phyloP scores from a whole-genome alignment of 2,329 filamentous ascomycete genomes.

The Aspergillus sp. region DNA sequence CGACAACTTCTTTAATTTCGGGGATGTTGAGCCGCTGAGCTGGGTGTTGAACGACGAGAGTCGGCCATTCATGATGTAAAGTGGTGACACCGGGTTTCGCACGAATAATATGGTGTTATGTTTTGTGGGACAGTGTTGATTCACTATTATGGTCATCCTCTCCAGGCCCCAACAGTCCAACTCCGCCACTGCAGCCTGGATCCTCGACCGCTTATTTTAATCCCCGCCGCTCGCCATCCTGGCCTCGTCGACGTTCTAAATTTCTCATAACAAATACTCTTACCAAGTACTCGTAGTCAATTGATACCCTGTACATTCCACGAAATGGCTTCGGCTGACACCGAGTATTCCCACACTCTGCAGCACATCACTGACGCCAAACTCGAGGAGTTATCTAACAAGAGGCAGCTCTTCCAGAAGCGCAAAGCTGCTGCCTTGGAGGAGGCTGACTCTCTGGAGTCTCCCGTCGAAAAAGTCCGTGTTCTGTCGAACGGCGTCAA shows the following conservation, averaged over 20 bases:
- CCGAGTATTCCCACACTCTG: slow-evolving; percentile 12
- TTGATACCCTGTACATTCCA: no score
- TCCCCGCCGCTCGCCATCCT: no score
- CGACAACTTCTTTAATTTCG: slow-evolving; percentile 28
- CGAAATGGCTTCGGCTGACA: slow-evolving; percentile 2
- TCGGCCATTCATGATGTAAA: not conserved
- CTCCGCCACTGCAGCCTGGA: no score
- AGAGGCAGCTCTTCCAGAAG: slow-evolving; percentile 9
- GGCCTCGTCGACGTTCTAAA: no score
- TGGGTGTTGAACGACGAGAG: slow-evolving; percentile 18
- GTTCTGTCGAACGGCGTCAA: slow-evolving; percentile 11
- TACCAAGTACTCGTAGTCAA: no score
- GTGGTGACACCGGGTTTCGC: no score
- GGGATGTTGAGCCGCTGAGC: slow-evolving; percentile 17
- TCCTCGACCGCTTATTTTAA: no score
- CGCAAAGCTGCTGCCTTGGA: slow-evolving; percentile 7
- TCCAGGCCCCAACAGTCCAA: no score
- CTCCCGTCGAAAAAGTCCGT: not conserved
- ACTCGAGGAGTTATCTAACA: slow-evolving; percentile 16
- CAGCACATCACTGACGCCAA: slow-evolving; percentile 17
- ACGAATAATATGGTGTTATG: not conserved
- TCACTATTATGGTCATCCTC: no score
- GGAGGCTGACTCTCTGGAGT: not conserved
- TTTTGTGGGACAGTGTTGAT: no score
- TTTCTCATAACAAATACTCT: no score